Percentiles rank a stretch among this genome's conserved stretches.
Conservation (phyloP, 495 filamentous ascomycete species). For the Beverwykella pulmonaria region DNA sequence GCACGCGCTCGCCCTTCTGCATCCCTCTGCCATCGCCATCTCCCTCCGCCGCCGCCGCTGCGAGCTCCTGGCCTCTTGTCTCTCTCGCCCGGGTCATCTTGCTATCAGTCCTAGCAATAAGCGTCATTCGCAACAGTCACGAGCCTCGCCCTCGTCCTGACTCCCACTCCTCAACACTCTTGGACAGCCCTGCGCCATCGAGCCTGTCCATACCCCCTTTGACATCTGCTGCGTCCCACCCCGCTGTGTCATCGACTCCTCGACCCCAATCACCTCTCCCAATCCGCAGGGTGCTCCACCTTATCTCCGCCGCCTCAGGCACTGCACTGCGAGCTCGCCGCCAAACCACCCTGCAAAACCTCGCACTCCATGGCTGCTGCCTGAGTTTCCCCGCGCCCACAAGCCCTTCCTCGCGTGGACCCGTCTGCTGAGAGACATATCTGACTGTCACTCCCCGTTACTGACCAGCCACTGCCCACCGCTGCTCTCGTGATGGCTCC, state of each 20-base stretch:
- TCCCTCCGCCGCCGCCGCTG: conserved; percentile 7
- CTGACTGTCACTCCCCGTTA: conserved; percentile 15
- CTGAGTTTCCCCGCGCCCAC: conserved; percentile 28
- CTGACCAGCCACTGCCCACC: conserved; percentile 28
- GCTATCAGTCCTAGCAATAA: conserved; percentile 34
- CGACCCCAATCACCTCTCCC: conserved; percentile 8
- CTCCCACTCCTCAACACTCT: conserved; percentile 29
- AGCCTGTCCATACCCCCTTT: not conserved
- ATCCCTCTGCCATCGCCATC: conserved; percentile 5
- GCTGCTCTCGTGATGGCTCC: conserved; percentile 39
- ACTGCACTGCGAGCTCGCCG: conserved; percentile 2
- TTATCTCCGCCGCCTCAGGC: conserved; percentile 36
- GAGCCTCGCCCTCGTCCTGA: conserved; percentile 21
- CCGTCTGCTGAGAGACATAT: conserved; percentile 34
- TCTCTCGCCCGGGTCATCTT: conserved; percentile 15
- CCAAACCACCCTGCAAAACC: conserved; percentile 27
- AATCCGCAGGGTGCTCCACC: conserved; percentile 24
- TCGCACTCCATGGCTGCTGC: conserved; percentile 37
- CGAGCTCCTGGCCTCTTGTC: conserved; percentile 2
- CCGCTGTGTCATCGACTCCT: not conserved
- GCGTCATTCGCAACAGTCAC: conserved; percentile 39
- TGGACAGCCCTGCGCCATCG: conserved; percentile 21
- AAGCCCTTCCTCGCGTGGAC: conserved; percentile 26
- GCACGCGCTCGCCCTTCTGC: not conserved
- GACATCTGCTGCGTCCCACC: conserved; percentile 1